phyloP scores from a whole-genome alignment of 768 basidiomycete species.

The Auriculariales sp. region DNA sequence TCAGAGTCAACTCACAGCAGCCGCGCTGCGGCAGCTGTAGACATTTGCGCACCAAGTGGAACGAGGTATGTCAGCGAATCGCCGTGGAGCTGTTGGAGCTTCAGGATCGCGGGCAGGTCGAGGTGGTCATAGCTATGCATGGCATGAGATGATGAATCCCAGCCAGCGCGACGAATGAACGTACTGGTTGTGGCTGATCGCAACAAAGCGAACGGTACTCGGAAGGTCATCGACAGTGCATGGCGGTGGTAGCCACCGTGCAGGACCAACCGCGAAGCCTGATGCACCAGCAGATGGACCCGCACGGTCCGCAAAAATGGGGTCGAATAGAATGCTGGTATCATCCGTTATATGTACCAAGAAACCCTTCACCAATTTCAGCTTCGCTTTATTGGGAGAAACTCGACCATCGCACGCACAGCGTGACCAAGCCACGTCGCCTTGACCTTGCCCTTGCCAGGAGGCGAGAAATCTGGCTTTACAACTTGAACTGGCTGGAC shows the following conservation, averaged over 20 bases:
- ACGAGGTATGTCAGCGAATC: conserved; percentile 19
- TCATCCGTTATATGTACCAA: conserved; percentile 14
- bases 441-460: conserved; percentile 8
- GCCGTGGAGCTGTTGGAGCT: conserved; percentile 12
- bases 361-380: conserved; percentile 11
- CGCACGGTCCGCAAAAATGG: conserved; percentile 23
- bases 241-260: conserved; percentile 19
- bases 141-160: neutral
- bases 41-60: conserved; percentile 21
- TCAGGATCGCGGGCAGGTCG: conserved; percentile 21
- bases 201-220: conserved; percentile 20
- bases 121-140: conserved; percentile 26
- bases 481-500: conserved; percentile 12
- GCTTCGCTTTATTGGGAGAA: neutral
- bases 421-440: conserved; percentile 27
- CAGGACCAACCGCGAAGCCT: conserved; percentile 15
- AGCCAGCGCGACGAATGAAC: conserved; percentile 6
- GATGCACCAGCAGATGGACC: conserved; percentile 14
- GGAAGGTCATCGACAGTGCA: conserved; percentile 24
- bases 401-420: conserved; percentile 10
- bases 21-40: too few relatives aligned
- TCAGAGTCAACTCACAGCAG: too few relatives aligned
- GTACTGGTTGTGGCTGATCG: conserved; percentile 30
- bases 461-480: conserved; percentile 13
- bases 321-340: conserved; percentile 24